A percentile compares a stretch with the other conserved stretches of the same genome.
These are phyloP conservation scores for Saururus chinensis DNA, from an alignment of 164 flowering plant species.

Conservation along the genomic window DNA sequence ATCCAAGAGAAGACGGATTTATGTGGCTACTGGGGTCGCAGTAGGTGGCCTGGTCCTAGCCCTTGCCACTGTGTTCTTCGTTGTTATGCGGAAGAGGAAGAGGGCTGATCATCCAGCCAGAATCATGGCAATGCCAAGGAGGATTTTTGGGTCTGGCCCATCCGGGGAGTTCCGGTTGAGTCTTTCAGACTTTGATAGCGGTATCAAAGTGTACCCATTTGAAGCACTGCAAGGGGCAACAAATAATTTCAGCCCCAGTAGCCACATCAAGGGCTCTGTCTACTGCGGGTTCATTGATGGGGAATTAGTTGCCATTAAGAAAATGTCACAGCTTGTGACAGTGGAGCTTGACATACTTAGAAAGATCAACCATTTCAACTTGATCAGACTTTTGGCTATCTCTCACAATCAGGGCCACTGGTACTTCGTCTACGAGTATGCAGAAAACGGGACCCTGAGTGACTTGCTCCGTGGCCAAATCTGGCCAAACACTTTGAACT, in stretches of 20 bases:
- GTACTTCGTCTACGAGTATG: slow-evolving; percentile 51
- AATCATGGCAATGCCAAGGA: too few species aligned
- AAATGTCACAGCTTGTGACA: slow-evolving; percentile 20
- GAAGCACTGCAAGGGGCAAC: too few species aligned
- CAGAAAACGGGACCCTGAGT: slow-evolving; percentile 41
- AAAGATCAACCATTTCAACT: slow-evolving; percentile 55
- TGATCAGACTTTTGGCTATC: slow-evolving; percentile 42
- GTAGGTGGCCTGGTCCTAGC: slow-evolving; percentile 16
- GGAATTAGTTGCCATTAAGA: slow-evolving; percentile 35
- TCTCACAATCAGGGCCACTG: slow-evolving; percentile 26
- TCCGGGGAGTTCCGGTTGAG: too few species aligned
- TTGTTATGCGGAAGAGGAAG: slow-evolving; percentile 10
- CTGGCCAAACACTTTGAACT: slow-evolving; percentile 3
- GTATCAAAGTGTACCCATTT: slow-evolving; percentile 23
- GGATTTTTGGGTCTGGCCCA: too few species aligned
- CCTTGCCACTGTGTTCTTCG: slow-evolving; percentile 10
- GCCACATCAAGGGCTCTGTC: slow-evolving; percentile 35
- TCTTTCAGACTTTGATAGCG: too few species aligned
- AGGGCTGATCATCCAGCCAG: too few species aligned
- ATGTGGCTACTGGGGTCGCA: slow-evolving; percentile 27
- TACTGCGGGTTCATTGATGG: slow-evolving; percentile 33
- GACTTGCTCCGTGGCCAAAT: slow-evolving; percentile 30
- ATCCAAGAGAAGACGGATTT: slow-evolving; percentile 32
- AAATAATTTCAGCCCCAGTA: slow-evolving; percentile 29
- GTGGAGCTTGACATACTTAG: slow-evolving; percentile 39